Evolutionary conservation across 345 rosid species (phyloP), one percentile per base, ranked within the genome.

Genomic region (Draba incana): DNA sequence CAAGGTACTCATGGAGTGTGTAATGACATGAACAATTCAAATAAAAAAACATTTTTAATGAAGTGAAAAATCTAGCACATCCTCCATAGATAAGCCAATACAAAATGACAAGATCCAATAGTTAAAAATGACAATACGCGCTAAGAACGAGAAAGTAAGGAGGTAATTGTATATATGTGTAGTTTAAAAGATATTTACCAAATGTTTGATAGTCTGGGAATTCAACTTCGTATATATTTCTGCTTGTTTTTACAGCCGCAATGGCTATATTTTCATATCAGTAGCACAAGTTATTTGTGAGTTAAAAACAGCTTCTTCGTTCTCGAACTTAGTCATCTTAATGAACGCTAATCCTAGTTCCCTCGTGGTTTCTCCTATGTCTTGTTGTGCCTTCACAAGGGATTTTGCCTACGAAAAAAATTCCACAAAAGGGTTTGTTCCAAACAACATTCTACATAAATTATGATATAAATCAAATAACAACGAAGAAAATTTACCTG

Each of bases 311-410:
- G 97, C 93, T 81, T 92, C 93, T 79, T 95, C 98, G 24, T 84
- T 89, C 84, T 95, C 98, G 59, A 91, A 94, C 75, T 91, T 94
- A 0, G 97, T 86, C 73, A 91, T 75, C 73, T 94, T 94, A 64
- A 95, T 88, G 66, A 95, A 92, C 8, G 97, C 84, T 77, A 89
- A 71, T 44, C 99, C 97, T 53, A 94, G 57, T 68, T 88, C 98
- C 56, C 97, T 97, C 90, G 89, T 82, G 42, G 99, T 94, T 57
- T 92, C 98, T 49, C 98, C 97, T 88, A 88, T 88, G 77, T 92
- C 99, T 83, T 94, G 97, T 68, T 92, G 98, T 43, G 93, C 89
- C 79, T 94, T 89, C 23, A 94, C 99, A n/a, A 94, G 82, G 8
- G 86, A 61, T 73, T 89, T 97, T 20, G 98, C 99, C 98, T 94